Base-by-base conservation (phyloP, 2,329 filamentous ascomycete species). In the Penicillium polonicum region DNA sequence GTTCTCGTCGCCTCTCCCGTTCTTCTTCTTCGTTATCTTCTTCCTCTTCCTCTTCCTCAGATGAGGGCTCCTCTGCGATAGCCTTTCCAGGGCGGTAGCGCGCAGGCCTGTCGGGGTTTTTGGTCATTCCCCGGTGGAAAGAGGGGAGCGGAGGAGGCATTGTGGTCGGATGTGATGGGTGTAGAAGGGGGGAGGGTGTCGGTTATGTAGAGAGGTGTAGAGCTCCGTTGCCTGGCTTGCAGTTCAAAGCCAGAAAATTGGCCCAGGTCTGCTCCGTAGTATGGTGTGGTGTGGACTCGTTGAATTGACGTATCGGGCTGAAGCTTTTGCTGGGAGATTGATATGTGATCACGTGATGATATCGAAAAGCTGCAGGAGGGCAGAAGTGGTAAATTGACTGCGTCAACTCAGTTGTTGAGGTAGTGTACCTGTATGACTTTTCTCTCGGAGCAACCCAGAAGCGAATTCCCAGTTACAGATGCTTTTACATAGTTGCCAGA, bases 51-150 rank as follows among this genome's bases (percentile, higher is more conserved):
- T 82, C 79, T 43, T 84, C 80, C 54, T 80, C 79, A 3, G 77
- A 77, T 3, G 78, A 80, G 4, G 71, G 70, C 53, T 80, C 78
- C 55, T 82, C 79, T 15, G 75, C 74, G 38, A 80, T 68, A 50
- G 88, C 80, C 75, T 97, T 97, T 64, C 94, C 93, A 17, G 93
- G 88, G 58, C 92, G 87, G 69, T 97, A 89, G 57, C 94, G 89
- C 65, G 87, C 65, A 25, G 91, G 90, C 72, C 87, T 87, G 58
- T 88, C 78, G 4, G 91, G 92, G 71, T 97, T 96, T 61, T 92
- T 92, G 62, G 93, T 97, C 90, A 97, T 96, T 70, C 90, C 89
- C 60, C 76, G 73, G 59, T 75, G 74, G 21, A 68, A 67, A 43
- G 74, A 76, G 19, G 75, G 75, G 50, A 78, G 72, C 7, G 76